Evolutionary conservation across 495 filamentous ascomycete species (phyloP), one percentile per base, ranked within the genome.

Genomic region (Neurospora hispaniola): DNA sequence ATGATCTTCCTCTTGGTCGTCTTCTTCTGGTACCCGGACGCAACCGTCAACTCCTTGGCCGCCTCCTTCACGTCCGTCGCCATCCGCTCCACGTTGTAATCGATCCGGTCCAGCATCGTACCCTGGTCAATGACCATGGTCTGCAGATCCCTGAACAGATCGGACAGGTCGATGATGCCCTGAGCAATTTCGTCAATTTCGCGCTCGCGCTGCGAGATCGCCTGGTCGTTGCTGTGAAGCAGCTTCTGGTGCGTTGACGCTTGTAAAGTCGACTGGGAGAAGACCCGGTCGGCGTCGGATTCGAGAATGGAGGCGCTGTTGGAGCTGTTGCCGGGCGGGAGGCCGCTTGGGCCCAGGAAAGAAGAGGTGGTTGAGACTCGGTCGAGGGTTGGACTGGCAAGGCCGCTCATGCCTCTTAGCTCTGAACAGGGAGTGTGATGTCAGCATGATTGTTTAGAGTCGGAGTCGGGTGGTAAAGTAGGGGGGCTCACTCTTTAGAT

Each of bases 81-180:
- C 94, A 98, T 97, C 72, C 88, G 86, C 83, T 99, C 96, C 43
- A 99, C 92, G 79, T 99, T 99, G 83, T 97, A 99, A 79, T 99
- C 96, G 77, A 99, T 98, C 43, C 96, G 88, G 82, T 99, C 96
- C 31, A 99, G 88, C 91, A 99, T 94, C 39, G 93, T 98, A 14
- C 96, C 96, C 82, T 99, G 96, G 80, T 99, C 96, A 73, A 99
- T 99, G 72, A 99, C 91, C 94, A 99, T 97, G 27, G 86, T 89
- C 78, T 99, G 96, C 23, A 99, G 82, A 74, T 98, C 96, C 66
- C 95, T 93, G 85, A 99, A 99, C 48, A 99, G 94, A 79, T 97
- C 94, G 1, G 94, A 91, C 3, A 99, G 86, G 75, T 98, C 96
- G 77, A 99, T 97, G 80, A 99, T 97, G 54, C 96, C 96, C 77